Evolutionary conservation across 2,329 filamentous ascomycete species (phyloP), one percentile per base, ranked within the genome.

Genomic region (Cordyceps fumosorosea): DNA sequence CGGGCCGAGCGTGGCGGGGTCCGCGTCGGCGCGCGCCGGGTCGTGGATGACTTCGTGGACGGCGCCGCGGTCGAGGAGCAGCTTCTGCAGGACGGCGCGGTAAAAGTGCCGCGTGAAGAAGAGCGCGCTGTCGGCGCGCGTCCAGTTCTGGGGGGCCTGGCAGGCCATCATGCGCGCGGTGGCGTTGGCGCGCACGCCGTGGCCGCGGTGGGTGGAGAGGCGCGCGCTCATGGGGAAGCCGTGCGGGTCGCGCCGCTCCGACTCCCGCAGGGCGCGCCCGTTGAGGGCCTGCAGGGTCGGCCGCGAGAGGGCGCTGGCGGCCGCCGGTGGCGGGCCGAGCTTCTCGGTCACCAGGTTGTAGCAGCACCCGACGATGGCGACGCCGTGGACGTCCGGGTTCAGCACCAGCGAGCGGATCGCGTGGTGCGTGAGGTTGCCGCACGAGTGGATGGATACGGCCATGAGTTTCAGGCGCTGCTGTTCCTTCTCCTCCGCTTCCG

Each of bases 151-250:
- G 1, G 95, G 93, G 8, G 95, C 95, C 77, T 99, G 95, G 56
- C 96, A 93, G 3, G 93, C 93, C 93, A 98, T 97, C 89, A 96
- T 96, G 51, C 95, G 86, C 1, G 95, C 92, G 4, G 95, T 99
- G 71, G 98, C 96, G 74, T 99, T 98, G 62, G 98, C 81, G 26
- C 90, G 84, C 53, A 98, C 81, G 2, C 92, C 91, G 10, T 80
- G 78, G 22, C 56, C 57, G 22, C 78, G 74, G 67, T 88, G 83
- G 3, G 73, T 84, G 74, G 70, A 81, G 55, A 97, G 79, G 16
- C 82, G 83, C 51, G 87, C 79, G 63, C 90, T 96, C 89, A 99
- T 95, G 0, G 95, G 95, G 69, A 97, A 99, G 4, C 95, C 95
- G 65, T 97, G 88, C 0, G 91, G 90, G 69, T 98, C 95, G 67